Conservation (phyloP, 352 stramenopile genomes). For the Pythium phragmiticola region DNA sequence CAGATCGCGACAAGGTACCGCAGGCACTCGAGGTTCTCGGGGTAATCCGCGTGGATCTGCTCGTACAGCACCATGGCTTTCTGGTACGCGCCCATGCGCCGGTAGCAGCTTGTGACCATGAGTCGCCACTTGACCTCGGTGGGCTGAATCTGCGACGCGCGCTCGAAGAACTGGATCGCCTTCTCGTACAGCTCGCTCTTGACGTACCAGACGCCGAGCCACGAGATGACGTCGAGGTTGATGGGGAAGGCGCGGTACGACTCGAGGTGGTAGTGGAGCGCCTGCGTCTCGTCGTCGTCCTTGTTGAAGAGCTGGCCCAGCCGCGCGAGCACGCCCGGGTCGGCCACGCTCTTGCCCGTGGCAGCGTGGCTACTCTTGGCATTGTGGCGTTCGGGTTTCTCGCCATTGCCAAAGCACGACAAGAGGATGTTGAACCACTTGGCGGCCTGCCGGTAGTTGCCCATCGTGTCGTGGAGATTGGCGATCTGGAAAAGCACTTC, state of each 20-base stretch:
- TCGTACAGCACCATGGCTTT: constrained; percentile 94
- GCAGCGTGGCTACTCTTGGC: constrained; percentile 8
- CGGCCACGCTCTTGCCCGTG: constrained; percentile 59
- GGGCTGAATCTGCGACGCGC: constrained; percentile 93
- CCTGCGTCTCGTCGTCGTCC: constrained; percentile 91
- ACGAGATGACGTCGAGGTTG: constrained; percentile 96
- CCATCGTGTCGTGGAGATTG: constrained; percentile 93
- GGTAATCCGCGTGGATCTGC: constrained; percentile 93
- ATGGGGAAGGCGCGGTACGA: constrained; percentile 94
- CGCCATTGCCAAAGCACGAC: constrained; percentile 86
- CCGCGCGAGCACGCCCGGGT: constrained; percentile 78
- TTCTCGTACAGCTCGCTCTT: constrained; percentile 97
- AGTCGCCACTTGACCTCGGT: constrained; percentile 96
- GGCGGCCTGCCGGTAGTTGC: constrained; percentile 80
- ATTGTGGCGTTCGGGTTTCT: constrained; percentile 47
- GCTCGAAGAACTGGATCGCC: constrained; percentile 95
- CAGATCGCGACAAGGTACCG: constrained; percentile 92
- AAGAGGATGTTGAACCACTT: constrained; percentile 96
- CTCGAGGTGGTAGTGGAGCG: constrained; percentile 96
- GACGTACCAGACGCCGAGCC: constrained; percentile 96
- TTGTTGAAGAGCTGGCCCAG: constrained; percentile 95
- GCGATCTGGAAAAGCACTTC: constrained; percentile 96
- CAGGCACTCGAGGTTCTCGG: constrained; percentile 92
- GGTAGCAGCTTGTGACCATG: constrained; percentile 96
- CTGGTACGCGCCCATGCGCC: constrained; percentile 92